Base-by-base conservation (phyloP, 306 rosid species). In the Vigna nakashimae region DNA sequence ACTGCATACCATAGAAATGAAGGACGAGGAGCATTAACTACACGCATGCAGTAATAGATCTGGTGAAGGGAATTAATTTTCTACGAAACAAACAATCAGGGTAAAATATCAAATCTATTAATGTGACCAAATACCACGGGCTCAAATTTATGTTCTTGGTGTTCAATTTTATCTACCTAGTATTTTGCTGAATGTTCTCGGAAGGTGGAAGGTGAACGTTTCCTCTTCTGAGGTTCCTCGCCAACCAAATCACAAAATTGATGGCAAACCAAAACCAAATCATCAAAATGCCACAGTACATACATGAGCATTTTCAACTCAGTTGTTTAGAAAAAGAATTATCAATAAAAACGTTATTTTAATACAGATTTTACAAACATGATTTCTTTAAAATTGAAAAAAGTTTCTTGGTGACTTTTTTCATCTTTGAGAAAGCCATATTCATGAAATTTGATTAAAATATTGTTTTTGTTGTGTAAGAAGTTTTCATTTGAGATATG, bases 1-100 rank as follows among this genome's bases (percentile, higher is more conserved):
- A 18, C 16, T 85, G 55, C 89, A 81, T 79, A 75, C 88, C 52
- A 16, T 83, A 75, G 89, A 74, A 28, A 77, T 84, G 69, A 86
- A 77, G 67, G 82, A 74, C 76, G 82, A 80, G 65, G 53, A 65
- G n/a, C 83, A 75, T 50, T 74, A 80, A 36, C 12, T 9, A 42
- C 55, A 67, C 10, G 81, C 55, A 68, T 63, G 75, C 34, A 71
- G 20, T 26, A 71, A 45, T 58, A 76, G 13, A 65, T 52, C 42
- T 43, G 51, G 36, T 46, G 66, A 69, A 69, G 50, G 51, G 51
- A 26, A 50, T 71, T 65, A 40, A 22, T 60, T 34, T 13, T 69
- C 20, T 17, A 51, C 6, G 45, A 16, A 62, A 62, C 22, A 15
- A 10, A 60, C 11, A 26, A 50, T 38, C 43, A 63, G 69, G 22